phyloP scores from a whole-genome alignment of 257 asterid species.

The Phtheirospermum japonicum region DNA sequence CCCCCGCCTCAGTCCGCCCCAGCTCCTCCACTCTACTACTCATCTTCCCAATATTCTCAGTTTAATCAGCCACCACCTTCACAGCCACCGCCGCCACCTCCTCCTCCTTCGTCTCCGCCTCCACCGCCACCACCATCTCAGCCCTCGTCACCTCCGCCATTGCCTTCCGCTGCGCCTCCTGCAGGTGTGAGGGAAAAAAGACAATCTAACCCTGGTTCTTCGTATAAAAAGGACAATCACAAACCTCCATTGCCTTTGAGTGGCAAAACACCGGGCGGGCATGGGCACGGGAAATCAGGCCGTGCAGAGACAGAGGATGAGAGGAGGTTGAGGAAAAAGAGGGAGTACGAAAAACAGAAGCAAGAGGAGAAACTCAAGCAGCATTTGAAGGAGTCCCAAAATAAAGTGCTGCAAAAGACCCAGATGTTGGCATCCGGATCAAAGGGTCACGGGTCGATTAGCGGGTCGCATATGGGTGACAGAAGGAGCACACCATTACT shows the following conservation, averaged over 20 bases:
- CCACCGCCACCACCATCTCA: conserved; percentile 72
- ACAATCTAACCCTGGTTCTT: conserved; percentile 38
- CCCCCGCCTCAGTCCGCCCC: conserved; percentile 54
- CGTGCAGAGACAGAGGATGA: conserved; percentile 89
- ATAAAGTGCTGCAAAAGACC: conserved; percentile 77
- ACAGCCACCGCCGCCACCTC: conserved; percentile 48
- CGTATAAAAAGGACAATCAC: conserved; percentile 41
- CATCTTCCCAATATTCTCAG: conserved; percentile 45
- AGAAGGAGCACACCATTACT: conserved; percentile 67
- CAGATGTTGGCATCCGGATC: conserved; percentile 71
- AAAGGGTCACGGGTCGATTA: conserved; percentile 74
- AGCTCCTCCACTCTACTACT: conserved; percentile 44
- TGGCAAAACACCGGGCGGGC: conserved; percentile 47
- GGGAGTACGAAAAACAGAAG: conserved; percentile 75
- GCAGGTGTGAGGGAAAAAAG: conserved; percentile 45
- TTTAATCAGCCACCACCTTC: conserved; percentile 43
- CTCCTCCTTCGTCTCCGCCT: conserved; percentile 66
- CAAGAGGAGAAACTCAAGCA: conserved; percentile 83
- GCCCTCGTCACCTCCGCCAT: conserved; percentile 65
- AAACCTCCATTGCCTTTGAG: conserved; percentile 56
- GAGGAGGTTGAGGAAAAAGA: conserved; percentile 78
- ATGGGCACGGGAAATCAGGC: conserved; percentile 45
- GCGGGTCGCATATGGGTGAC: conserved; percentile 86
- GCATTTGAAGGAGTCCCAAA: conserved; percentile 74
- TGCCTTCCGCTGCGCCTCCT: conserved; percentile 44